Conservation (phyloP, 257 asterid species). For the Perilla frutescens region DNA sequence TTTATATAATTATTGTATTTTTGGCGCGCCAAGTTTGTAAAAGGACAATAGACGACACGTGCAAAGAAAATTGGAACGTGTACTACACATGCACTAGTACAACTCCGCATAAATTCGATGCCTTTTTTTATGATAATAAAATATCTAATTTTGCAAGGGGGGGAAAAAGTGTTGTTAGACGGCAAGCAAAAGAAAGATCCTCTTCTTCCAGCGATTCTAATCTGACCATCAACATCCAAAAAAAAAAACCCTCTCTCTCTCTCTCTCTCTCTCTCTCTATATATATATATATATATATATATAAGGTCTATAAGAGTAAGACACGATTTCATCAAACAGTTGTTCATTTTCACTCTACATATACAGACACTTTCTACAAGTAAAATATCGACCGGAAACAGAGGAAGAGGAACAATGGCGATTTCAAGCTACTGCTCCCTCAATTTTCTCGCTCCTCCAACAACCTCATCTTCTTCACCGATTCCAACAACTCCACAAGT, state of each 20-base stretch:
- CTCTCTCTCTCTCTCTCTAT: slow-evolving; percentile 8
- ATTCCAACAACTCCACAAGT: slow-evolving; percentile 32
- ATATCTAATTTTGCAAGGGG: background rate
- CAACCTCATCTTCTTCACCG: slow-evolving; percentile 35
- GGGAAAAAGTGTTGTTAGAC: slow-evolving; percentile 39
- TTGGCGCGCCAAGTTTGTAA: background rate
- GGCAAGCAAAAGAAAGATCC: slow-evolving; percentile 49
- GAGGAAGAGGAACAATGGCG: slow-evolving; percentile 41
- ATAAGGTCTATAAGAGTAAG: background rate
- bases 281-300: background rate
- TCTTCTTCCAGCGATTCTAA: slow-evolving; percentile 17
- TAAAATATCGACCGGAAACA: background rate
- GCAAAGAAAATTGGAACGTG: slow-evolving; percentile 16
- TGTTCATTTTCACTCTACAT: slow-evolving; percentile 3
- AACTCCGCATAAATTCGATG: background rate
- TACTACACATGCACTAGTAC: slow-evolving; percentile 27
- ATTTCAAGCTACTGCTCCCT: slow-evolving; percentile 57
- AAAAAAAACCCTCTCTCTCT: slow-evolving; percentile 1
- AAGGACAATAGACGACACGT: background rate
- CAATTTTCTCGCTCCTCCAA: slow-evolving; percentile 47
- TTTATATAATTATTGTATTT: background rate
- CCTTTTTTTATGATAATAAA: background rate
- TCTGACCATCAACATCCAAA: slow-evolving; percentile 36
- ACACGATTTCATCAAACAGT: background rate
- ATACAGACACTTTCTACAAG: background rate